phyloP scores from a whole-genome alignment of 768 basidiomycete genomes.

The Arthromyces matolae region DNA sequence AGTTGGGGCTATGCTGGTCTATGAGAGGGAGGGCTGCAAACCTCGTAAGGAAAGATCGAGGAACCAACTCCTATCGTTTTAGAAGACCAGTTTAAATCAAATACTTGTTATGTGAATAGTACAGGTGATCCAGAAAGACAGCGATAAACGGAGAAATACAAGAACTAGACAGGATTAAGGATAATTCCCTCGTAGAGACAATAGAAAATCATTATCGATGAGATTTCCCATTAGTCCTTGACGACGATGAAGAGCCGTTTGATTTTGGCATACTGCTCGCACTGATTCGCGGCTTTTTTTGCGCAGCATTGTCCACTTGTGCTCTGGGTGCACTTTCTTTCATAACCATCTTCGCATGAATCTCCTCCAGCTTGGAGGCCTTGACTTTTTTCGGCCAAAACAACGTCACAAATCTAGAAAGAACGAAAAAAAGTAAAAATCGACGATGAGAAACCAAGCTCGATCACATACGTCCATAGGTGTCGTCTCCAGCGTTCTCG shows the following conservation, averaged over 20 bases:
- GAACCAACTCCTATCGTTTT: too few species aligned
- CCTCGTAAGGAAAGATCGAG: too few species aligned
- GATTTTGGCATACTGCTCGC: constrained; percentile 42
- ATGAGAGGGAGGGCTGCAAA: too few species aligned
- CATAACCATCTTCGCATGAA: constrained; percentile 94
- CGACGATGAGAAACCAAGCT: not conserved
- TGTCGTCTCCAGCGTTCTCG: constrained; percentile 86
- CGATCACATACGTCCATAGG: constrained; percentile 85
- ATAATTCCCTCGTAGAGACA: constrained; percentile 2
- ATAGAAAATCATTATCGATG: constrained; percentile 42
- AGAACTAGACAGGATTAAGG: constrained; percentile 14
- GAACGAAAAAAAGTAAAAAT: constrained; percentile 5
- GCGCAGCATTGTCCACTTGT: constrained; percentile 43
- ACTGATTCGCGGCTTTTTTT: constrained; percentile 59
- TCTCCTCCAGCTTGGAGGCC: constrained; percentile 88
- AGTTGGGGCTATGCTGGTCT: too few species aligned
- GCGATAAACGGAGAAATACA: constrained; percentile 16
- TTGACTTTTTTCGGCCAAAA: constrained; percentile 99
- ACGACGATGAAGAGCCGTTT: constrained; percentile 46
- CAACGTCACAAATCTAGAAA: constrained; percentile 83
- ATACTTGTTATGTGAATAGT: constrained; percentile 1
- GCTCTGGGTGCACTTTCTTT: constrained; percentile 70
- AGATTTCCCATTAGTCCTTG: constrained; percentile 61
- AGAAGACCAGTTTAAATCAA: too few species aligned
- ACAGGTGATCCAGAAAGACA: constrained; percentile 8